Percentiles rank a stretch among this genome's conserved stretches.
These are phyloP conservation scores for Podaxis sp. DNA, from an alignment of 768 basidiomycete genomes.

Conservation along the genomic window DNA sequence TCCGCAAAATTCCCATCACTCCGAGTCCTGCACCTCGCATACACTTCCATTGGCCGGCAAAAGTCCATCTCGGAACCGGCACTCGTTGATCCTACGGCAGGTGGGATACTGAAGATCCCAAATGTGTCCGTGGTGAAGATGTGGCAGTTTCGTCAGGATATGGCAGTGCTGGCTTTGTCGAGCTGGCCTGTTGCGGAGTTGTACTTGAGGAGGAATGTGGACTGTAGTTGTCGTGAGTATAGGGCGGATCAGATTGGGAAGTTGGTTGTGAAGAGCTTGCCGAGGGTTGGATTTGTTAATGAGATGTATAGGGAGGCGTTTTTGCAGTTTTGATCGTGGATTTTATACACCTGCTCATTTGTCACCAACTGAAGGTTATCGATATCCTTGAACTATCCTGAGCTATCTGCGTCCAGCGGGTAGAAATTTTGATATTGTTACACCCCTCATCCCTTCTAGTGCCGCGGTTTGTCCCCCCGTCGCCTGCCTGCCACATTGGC, in stretches of 20 bases:
- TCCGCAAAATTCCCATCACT: constrained; percentile 7
- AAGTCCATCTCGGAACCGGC: constrained; percentile 3
- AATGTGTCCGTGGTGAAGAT: constrained; percentile 12
- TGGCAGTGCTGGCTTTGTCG: background rate
- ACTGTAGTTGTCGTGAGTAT: constrained; percentile 9
- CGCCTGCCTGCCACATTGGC: too few relatives aligned
- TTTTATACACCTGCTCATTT: too few relatives aligned
- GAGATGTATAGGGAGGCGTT: constrained; percentile 5
- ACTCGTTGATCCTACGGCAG: constrained; percentile 11
- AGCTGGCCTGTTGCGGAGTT: background rate
- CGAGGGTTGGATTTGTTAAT: constrained; percentile 13
- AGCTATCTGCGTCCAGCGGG: too few relatives aligned
- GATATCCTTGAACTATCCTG: too few relatives aligned
- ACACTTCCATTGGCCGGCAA: constrained; percentile 8
- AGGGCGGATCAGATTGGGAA: constrained; percentile 9
- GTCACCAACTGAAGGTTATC: too few relatives aligned
- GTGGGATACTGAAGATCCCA: constrained; percentile 12
- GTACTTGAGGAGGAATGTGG: constrained; percentile 6
- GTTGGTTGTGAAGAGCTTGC: constrained; percentile 11
- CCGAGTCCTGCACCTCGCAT: background rate
- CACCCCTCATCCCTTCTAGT: too few relatives aligned
- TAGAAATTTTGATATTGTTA: too few relatives aligned
- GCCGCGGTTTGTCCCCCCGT: too few relatives aligned
- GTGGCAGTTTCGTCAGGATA: constrained; percentile 15
- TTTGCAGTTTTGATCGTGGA: background rate